Base-by-base conservation (phyloP, 2,329 filamentous ascomycete species). In the Fusarium begoniae region DNA sequence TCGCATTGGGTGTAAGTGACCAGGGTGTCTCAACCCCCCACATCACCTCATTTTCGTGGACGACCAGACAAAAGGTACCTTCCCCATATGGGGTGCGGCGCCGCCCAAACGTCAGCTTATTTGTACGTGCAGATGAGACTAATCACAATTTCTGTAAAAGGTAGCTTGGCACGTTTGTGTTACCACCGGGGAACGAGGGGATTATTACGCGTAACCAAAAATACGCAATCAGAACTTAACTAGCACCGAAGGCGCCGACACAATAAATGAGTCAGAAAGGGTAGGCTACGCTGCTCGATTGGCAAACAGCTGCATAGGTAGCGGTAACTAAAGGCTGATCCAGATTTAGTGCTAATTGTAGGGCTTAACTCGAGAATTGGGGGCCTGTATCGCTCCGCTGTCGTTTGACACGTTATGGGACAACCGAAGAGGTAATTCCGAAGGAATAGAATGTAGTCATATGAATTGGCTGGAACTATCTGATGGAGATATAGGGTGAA, bases 1-100 rank as follows among this genome's bases (percentile, higher is more conserved):
- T 4, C 6, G 14, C 4, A 8, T 24, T 17, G 15, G 15, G 6
- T 1, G 10, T 17, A 5, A 18, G 6, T 17, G 15, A 44, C n/a
- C 3, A 2, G 41, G 41, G n/a, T 24, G n/a, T 44, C n/a, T 44
- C n/a, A 44, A 5, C 1, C 15, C 15, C 41, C n/a, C 41, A 44
- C 41, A 44, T 43, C 41, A 44, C 41, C 41, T 44, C n/a, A 44
- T 44, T 44, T 40, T 24, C 14, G 24, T 24, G n/a, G 15, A 17
- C 9, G 14, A 43, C 5, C 14, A 43, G 14, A 43, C 41, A 43
- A 17, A 44, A 12, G 2, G 41, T 24, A 44, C n/a, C 41, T 44
- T 24, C n/a, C n/a, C n/a, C n/a, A 44, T 44, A 8, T 8, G n/a
- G n/a, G 12, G n/a, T 18, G 41, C 41, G 6, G n/a, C 15, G 10